phyloP scores from a whole-genome alignment of 1,284 basidiomycete genomes.

The Sphaerobolus stellatus region DNA sequence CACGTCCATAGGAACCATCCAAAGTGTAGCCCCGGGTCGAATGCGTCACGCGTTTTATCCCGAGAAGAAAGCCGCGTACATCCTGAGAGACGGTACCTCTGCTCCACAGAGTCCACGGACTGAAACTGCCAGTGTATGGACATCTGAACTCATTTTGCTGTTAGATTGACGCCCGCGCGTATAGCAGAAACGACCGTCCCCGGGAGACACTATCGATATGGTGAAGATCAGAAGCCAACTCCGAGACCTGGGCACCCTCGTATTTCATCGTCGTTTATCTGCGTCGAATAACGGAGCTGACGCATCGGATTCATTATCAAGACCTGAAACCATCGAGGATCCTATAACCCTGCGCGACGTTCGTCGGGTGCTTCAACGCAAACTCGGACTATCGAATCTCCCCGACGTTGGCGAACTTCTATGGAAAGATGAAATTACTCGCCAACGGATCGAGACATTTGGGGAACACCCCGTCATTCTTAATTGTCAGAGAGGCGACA shows the following conservation, averaged over 20 bases:
- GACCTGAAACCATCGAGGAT: too few species aligned
- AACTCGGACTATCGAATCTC: too few species aligned
- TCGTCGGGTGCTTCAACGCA: too few species aligned
- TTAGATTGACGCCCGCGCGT: not conserved
- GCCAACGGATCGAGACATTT: not conserved
- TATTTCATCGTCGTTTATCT: too few species aligned
- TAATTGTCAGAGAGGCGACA: not conserved
- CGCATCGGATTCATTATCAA: too few species aligned
- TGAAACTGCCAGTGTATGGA: too few species aligned
- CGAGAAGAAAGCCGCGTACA: constrained; percentile 11
- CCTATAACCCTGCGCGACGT: too few species aligned
- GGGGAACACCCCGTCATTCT: not conserved
- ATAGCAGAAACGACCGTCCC: not conserved
- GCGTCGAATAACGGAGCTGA: too few species aligned
- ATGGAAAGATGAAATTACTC: too few species aligned
- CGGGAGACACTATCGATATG: constrained; percentile 1
- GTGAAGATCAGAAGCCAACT: constrained; percentile 2
- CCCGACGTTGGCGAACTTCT: too few species aligned
- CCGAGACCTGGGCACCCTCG: not conserved
- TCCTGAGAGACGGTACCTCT: too few species aligned
- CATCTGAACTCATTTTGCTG: not conserved
- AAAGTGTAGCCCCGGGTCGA: constrained; percentile 11
- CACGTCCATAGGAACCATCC: constrained; percentile 7
- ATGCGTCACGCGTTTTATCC: constrained; percentile 13
- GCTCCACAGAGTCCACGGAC: too few species aligned